These are phyloP conservation scores for Cystoisospora suis DNA, from an alignment of 169 alveolate species.

Conservation along the genomic window DNA sequence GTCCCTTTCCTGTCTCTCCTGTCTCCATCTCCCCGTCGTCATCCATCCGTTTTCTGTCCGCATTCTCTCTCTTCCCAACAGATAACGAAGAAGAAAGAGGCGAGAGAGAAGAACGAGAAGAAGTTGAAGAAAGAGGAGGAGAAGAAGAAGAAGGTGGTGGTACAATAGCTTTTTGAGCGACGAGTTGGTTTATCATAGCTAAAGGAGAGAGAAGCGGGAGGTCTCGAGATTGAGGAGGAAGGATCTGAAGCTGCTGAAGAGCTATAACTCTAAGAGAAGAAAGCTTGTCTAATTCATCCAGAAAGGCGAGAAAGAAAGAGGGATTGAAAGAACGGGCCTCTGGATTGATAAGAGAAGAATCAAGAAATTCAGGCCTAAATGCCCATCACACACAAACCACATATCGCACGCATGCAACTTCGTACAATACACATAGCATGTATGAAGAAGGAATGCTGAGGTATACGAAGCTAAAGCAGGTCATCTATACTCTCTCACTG, in stretches of 20 bases:
- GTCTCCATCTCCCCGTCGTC: too few species aligned
- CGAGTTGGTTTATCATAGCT: too few species aligned
- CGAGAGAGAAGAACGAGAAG: too few species aligned
- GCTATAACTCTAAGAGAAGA: not conserved
- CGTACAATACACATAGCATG: not conserved
- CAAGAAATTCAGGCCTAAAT: constrained; percentile 34
- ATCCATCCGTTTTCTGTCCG: too few species aligned
- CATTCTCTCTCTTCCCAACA: too few species aligned
- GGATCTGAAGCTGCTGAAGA: not conserved
- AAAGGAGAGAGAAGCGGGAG: too few species aligned
- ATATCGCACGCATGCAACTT: not conserved
- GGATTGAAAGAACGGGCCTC: not conserved
- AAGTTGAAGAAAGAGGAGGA: too few species aligned
- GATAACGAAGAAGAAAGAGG: too few species aligned
- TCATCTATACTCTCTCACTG: not conserved
- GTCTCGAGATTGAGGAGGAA: too few species aligned
- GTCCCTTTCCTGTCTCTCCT: not conserved
- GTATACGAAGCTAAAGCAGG: not conserved
- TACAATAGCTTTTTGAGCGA: too few species aligned
- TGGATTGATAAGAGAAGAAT: constrained; percentile 21
- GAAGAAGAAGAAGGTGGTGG: too few species aligned
- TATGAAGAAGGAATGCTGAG: not conserved
- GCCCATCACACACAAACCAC: not conserved
- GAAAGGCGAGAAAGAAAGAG: constrained; percentile 24
- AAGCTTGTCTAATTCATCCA: constrained; percentile 27